A percentile compares a stretch with the other conserved stretches of the same genome.
phyloP scores from a whole-genome alignment of 177 flowering plant genomes.

The Vitis hybrid region DNA sequence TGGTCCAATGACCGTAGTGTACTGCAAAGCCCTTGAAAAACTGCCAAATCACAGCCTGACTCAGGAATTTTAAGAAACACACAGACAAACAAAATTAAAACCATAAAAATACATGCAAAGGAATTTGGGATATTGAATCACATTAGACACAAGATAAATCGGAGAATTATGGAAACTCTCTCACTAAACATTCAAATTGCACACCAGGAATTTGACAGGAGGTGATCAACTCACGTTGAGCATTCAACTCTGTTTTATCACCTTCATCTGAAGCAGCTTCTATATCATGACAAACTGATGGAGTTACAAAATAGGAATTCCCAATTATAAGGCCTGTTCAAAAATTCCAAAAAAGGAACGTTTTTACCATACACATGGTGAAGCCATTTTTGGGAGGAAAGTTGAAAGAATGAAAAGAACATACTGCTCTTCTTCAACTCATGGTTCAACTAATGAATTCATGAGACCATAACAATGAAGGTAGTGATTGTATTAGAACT shows the following conservation, averaged over 20 bases:
- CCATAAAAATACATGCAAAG: too few species aligned
- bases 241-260: conserved; percentile 49
- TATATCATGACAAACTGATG: conserved; percentile 50
- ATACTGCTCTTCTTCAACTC: neutral
- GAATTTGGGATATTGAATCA: neutral
- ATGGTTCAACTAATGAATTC: neutral
- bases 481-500: neutral
- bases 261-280: conserved; percentile 45
- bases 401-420: neutral
- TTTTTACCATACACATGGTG: neutral
- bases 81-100: neutral
- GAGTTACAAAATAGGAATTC: conserved; percentile 53
- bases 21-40: conserved; percentile 65
- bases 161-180: neutral
- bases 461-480: neutral
- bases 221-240: conserved; percentile 45
- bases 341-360: neutral
- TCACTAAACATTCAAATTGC: conserved; percentile 5
- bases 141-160: conserved; percentile 1
- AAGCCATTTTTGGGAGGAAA: neutral
- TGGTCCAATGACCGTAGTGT: conserved; percentile 67
- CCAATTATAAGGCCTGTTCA: conserved; percentile 62
- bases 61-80: conserved; percentile 8
- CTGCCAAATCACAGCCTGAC: conserved; percentile 32
- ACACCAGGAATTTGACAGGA: neutral